Base-by-base conservation (phyloP, 2,329 filamentous ascomycete species). In the Dothistroma pini region DNA sequence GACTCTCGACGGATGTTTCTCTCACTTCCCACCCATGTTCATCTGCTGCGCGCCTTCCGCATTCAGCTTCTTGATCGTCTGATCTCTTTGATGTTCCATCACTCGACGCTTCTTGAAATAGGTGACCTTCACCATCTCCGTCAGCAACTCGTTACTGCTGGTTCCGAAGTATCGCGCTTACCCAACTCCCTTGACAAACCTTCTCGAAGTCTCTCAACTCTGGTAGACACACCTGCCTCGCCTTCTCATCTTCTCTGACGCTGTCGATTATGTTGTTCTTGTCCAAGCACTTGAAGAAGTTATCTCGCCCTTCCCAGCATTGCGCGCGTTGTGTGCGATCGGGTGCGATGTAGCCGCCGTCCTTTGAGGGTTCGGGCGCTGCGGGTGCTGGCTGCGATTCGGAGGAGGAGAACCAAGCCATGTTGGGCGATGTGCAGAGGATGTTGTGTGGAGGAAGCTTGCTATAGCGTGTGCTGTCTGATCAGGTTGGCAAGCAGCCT, bases 41-140 rank as follows among this genome's bases (percentile, higher is more conserved):
- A 71, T 66, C 10, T 61, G 58, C 53, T 66, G 67, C 74, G 73
- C 74, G 12, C 78, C 78, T 72, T 82, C 71, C 67, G 76, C 74
- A 72, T 77, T 75, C 69, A 96, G 84, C 73, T 86, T 85, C 70
- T 89, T 88, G 66, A 96, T 80, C 25, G 91, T 89, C 77, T 87
- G 82, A 72, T 90, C 88, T 77, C 93, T 91, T 70, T 96, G 90
- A 72, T 90, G 84, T 69, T 99, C 95, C 78, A 96, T 93, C 38
- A 97, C 91, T 71, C 95, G 84, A 79, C 92, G 89, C 77, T 97
- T 93, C 81, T 97, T 97, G 79, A 99, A 99, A 77, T 99, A 97
- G 78, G 92, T 91, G 63, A 97, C 90, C 91, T 95, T 69, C 57
- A 34, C 10, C 11, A 32, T 14, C 4, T 8, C 34, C 9, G 14